Evolutionary conservation across 371 early-diverging fungal genomes (phyloP).

Genomic region (Fennellomyces sp.): DNA sequence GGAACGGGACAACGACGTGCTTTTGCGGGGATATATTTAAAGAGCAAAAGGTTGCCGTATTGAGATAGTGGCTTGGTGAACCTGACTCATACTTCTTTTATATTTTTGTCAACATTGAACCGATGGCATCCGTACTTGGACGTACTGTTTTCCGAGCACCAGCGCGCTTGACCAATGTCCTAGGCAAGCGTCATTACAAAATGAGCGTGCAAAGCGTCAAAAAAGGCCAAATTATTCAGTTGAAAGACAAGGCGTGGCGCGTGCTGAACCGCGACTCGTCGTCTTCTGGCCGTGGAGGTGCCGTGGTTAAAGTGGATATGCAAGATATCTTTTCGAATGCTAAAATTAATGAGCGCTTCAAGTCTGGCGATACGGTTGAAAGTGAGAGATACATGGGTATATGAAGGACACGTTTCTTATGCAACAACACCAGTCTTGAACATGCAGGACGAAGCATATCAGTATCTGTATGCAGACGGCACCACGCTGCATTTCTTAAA

Average conservation of each 20-base stretch:
- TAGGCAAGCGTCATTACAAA: constrained; percentile 36
- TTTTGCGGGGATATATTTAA: too few relatives aligned
- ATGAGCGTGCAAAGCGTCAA: constrained; percentile 45
- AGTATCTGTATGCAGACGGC: constrained; percentile 73
- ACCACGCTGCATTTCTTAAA: constrained; percentile 68
- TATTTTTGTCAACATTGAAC: not conserved
- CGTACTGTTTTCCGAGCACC: not conserved
- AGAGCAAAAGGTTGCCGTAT: too few relatives aligned
- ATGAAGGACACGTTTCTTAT: not conserved
- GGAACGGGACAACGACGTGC: too few relatives aligned
- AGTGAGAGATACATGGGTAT: constrained; percentile 24
- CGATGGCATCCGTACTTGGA: not conserved
- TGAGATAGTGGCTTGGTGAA: not conserved
- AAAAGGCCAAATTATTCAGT: constrained; percentile 53
- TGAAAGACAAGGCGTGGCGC: constrained; percentile 46
- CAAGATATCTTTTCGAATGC: constrained; percentile 55
- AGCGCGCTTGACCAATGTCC: not conserved
- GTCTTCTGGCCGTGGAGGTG: constrained; percentile 53
- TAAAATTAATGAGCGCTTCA: constrained; percentile 67
- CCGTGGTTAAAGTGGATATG: constrained; percentile 65
- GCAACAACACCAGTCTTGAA: constrained; percentile 45
- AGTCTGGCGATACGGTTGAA: constrained; percentile 65
- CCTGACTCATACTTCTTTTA: not conserved
- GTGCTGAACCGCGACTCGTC: constrained; percentile 48
- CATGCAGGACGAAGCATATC: constrained; percentile 65